These are phyloP conservation scores for Leccinum longicurvipes DNA, from an alignment of 768 basidiomycete genomes.

Conservation along the genomic window DNA sequence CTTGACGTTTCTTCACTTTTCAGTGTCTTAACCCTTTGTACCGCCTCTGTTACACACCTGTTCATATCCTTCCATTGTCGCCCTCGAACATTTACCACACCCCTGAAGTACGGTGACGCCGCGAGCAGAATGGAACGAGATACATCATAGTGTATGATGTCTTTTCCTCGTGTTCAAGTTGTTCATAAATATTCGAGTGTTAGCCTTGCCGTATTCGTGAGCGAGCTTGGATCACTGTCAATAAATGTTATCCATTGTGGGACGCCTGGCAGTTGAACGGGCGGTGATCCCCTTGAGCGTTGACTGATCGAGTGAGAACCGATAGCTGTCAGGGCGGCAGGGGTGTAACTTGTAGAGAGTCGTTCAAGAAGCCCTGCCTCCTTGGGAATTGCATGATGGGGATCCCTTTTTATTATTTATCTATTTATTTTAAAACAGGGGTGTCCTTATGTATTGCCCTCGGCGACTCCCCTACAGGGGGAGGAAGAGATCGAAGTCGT, in stretches of 20 bases:
- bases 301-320: not conserved
- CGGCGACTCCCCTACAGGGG: not conserved
- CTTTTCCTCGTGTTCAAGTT: not conserved
- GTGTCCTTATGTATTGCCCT: not conserved
- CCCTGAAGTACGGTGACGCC: not conserved
- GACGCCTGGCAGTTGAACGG: not conserved
- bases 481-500: not conserved
- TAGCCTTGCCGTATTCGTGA: not conserved
- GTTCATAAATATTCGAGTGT: not conserved
- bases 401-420: not conserved
- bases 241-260: not conserved
- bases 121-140: not conserved
- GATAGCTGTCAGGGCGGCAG: not conserved
- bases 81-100: not conserved
- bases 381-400: not conserved
- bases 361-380: not conserved
- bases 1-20: not conserved
- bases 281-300: not conserved
- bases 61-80: not conserved
- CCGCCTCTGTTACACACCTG: not conserved
- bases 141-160: not conserved
- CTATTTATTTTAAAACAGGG: not conserved
- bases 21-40: constrained; percentile 1
- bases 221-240: not conserved
- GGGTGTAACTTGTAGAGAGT: not conserved